Evolutionary conservation across 2,329 filamentous ascomycete genomes (phyloP), one percentile per base, ranked within the genome.

Genomic region (Fusarium succisae): DNA sequence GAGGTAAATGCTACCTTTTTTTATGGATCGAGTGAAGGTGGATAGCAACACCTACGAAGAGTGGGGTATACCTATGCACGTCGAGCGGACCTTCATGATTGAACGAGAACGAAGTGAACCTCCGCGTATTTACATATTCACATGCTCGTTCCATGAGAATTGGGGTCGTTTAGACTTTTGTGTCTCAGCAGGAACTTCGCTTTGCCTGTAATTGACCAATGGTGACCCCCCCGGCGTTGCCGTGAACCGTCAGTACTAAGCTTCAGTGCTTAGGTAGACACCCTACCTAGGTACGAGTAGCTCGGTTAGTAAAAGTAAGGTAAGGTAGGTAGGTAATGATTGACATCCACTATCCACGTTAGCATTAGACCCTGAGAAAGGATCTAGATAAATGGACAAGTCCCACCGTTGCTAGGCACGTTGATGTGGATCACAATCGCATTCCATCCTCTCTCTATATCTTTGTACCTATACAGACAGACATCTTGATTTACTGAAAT

Each of bases 1-100:
- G 55, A 67, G 44, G 55, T 56, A 43, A 35, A 72, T 44, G 66
- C 68, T 72, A 54, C 50, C 59, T 74, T 73, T 71, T 68, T 70
- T 62, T 51, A 55, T 63, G 56, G 70, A 56, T 50, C 24, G 17
- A n/a, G 22, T 26, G 20, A 57, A 57, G 32, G 68, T 66, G 50
- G 50, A 37, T 30, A 56, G 22, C 41, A 30, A 54, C 62, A 51
- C 22, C 35, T 53, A 8, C 54, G 39, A 45, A 47, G 41, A 53
- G 70, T 57, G 70, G 61, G 35, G 30, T 15, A 37, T 26, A 35
- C 32, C 32, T 35, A 26, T n/a, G 32, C 50, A 35, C 24, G 18
- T 54, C 24, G 7, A 32, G 32, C 30, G 12, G 30, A 35, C 48
- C 30, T 35, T 51, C 17, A 24, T 24, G 8, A 28, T 22, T 41